phyloP scores from a whole-genome alignment of 2,329 filamentous ascomycete genomes.

The Sporothrix euskadiensis region DNA sequence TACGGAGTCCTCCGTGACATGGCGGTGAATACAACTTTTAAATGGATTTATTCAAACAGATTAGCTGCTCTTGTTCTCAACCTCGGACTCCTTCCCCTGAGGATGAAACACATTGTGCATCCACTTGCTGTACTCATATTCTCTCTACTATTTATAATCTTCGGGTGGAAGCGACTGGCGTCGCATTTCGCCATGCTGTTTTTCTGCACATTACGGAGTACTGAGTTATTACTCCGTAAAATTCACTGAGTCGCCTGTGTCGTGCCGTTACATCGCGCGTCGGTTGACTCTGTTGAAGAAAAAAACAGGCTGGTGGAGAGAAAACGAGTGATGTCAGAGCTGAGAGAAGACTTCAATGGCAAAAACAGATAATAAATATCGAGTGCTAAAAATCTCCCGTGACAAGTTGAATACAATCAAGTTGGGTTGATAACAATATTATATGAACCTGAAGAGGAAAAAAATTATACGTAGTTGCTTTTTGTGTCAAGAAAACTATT shows the following conservation, averaged over 20 bases:
- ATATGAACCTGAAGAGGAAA: too few relatives aligned
- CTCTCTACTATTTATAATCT: neutral
- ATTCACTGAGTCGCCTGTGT: neutral
- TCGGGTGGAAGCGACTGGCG: slow-evolving; percentile 1
- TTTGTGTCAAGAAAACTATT: neutral
- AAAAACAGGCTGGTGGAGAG: neutral
- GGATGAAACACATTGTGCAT: neutral
- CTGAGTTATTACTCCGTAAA: neutral
- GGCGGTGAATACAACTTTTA: neutral
- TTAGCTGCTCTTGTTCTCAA: too few relatives aligned
- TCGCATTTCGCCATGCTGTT: neutral
- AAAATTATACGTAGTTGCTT: too few relatives aligned
- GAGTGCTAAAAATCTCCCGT: neutral
- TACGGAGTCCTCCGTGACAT: neutral
- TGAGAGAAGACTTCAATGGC: neutral
- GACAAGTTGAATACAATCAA: too few relatives aligned
- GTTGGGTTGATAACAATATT: too few relatives aligned
- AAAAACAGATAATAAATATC: neutral
- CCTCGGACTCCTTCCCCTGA: neutral
- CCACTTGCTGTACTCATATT: neutral
- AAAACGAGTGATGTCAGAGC: neutral
- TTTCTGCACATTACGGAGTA: neutral
- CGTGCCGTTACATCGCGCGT: slow-evolving; percentile 24
- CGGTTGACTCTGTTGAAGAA: slow-evolving; percentile 13
- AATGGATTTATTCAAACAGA: neutral